Percentiles rank a stretch among this genome's conserved stretches.
Evolutionary conservation across 2,329 filamentous ascomycete species (phyloP).

Genomic region (Fusarium xyrophilum): DNA sequence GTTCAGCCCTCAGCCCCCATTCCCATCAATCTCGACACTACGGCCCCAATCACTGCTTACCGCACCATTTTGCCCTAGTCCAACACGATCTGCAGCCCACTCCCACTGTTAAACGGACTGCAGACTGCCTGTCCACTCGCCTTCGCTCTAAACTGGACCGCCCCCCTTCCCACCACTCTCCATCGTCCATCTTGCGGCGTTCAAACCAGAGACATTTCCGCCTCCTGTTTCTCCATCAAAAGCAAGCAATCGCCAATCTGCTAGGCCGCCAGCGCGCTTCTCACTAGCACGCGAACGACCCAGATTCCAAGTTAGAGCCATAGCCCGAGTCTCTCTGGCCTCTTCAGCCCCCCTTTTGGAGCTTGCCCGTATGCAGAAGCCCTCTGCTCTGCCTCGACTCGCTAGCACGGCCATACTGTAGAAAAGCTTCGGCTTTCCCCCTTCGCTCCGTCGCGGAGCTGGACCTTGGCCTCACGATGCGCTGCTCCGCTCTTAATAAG

Average conservation of each 20-base stretch:
- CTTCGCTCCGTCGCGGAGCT: conserved; percentile 3
- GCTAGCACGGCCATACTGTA: conserved; percentile 22
- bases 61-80: conserved; percentile 6
- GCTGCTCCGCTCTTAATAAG: conserved; percentile 26
- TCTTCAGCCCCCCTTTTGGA: conserved; percentile 17
- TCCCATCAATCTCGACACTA: conserved; percentile 3
- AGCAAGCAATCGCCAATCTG: conserved; percentile 30
- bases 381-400: conserved; percentile 7
- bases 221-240: conserved; percentile 37
- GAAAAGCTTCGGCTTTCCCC: conserved; percentile 29
- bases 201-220: conserved; percentile 30
- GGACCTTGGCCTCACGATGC: conserved; percentile 37
- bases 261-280: conserved; percentile 28
- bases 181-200: conserved; percentile 17
- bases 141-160: conserved; percentile 7
- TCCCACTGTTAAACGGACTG: conserved; percentile 11
- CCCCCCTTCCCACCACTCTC: background rate
- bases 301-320: background rate
- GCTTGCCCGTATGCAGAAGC: conserved; percentile 37
- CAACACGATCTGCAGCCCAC: conserved; percentile 21
- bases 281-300: conserved; percentile 27
- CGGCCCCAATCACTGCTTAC: background rate
- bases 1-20: background rate
- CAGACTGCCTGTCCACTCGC: background rate
- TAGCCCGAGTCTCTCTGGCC: background rate